Evolutionary conservation across 345 rosid genomes (phyloP), one percentile per base, ranked within the genome.

Genomic region (Stellera chamaejasme): DNA sequence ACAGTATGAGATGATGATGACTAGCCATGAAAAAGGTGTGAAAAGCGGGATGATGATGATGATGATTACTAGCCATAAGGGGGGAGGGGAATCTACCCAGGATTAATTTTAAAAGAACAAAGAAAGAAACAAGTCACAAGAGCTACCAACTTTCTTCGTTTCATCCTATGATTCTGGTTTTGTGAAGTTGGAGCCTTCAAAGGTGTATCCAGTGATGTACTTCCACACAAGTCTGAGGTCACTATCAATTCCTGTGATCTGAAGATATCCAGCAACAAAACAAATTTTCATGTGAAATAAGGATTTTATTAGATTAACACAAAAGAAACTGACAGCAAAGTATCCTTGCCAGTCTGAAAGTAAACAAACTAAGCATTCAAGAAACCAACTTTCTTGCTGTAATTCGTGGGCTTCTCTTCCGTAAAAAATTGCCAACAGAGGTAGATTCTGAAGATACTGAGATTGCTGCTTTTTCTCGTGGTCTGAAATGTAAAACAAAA

Each of bases 61-160:
- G 15, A 55, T 16, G 13, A 27, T 47, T 15, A 50, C 43, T 61
- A 15, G 32, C 23, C 19, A 48, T 23, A 59, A 69, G 15, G 27
- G 23, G 58, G 44, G 39, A 14, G 15, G 9, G 4, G 13, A 54
- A 52, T 28, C 54, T 46, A 43, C 32, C 60, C 27, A 46, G 27
- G 58, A 32, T 19, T 32, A 32, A 4, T 5, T 32, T 32, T 1
- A 32, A 32, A 8, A 32, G 7, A 50, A 52, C 28, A 39, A 66
- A 52, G 41, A 72, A 57, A 32, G 8, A 48, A 45, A 16, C 49
- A 53, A 45, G 70, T 39, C 25, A 32, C 50, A 39, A 67, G 27
- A 62, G 80, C 71, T 66, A 78, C 79, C 60, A 56, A 82, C 85
- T 72, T 74, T 75, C 71, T 62, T 56, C 55, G 64, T 54, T 62